Base-by-base conservation (phyloP, 768 basidiomycete genomes). In the Boletus reticulatus region DNA sequence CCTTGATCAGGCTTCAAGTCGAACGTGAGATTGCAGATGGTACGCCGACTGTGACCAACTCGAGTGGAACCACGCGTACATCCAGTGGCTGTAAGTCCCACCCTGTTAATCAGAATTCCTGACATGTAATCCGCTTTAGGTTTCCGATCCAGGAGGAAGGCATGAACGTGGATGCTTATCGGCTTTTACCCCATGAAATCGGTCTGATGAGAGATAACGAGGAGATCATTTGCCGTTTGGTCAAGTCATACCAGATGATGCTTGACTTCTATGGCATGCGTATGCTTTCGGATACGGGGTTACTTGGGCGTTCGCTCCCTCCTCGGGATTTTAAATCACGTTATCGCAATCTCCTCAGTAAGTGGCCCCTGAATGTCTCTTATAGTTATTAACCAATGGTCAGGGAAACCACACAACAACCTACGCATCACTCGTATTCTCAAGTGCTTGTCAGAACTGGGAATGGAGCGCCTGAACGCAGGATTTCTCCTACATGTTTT, bases 261-360 rank as follows among this genome's bases (percentile, higher is more conserved):
- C 79, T 91, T 27, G 85, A 87, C 67, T 90, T 91, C 72, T 91
- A 88, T 64, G 89, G 88, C 22, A 88, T 90, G 85, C 75, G 75
- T 29, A 78, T 90, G 32, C 70, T 83, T 36, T 61, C 71, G 24
- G 78, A 82, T 39, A 83, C 85, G 0, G 88, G 88, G 4, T 76
- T 85, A 24, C 61, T 90, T 16, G 76, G 75, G 31, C 83, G 88
- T 38, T 72, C 75, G 17, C 50, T 74, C 50, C 76, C 74, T 32
- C 82, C 81, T 34, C 67, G 75, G 45, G 78, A 83, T 61, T 85
- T 78, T 63, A 66, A 54, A n/a, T 59, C 76, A 17, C 78, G 85
- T 55, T 90, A 88, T 65, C 65, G 66, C 34, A 89, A 92, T 63
- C 82, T 90, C 52, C 71, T 79, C 63, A 72, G 88, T 89, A 68